Evolutionary conservation across 768 basidiomycete genomes (phyloP).

Genomic region (Guyanaporus albipodus): DNA sequence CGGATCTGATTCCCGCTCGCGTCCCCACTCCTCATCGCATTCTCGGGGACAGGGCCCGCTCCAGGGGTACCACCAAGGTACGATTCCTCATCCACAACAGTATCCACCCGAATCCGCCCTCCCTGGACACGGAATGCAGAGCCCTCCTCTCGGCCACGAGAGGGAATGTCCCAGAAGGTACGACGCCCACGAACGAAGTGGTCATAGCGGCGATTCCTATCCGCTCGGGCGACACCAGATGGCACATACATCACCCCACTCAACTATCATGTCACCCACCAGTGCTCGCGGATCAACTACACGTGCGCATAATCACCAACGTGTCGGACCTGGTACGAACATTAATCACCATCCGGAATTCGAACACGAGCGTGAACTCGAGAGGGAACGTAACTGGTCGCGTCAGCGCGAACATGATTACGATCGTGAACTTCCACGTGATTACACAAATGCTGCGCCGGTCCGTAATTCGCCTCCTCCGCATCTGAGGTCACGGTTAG

Average conservation of each 20-base stretch:
- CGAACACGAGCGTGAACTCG: conserved; percentile 42
- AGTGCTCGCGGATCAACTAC: conserved; percentile 32
- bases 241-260: conserved; percentile 32
- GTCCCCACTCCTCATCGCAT: conserved; percentile 50
- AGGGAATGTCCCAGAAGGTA: conserved; percentile 45
- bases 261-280: conserved; percentile 35
- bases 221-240: conserved; percentile 30
- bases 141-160: conserved; percentile 45
- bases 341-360: conserved; percentile 41
- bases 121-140: conserved; percentile 44
- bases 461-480: conserved; percentile 42
- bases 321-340: conserved; percentile 58
- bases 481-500: conserved; percentile 37
- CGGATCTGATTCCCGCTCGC: conserved; percentile 42
- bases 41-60: conserved; percentile 42
- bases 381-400: conserved; percentile 40
- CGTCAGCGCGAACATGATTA: conserved; percentile 43
- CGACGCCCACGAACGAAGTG: conserved; percentile 41
- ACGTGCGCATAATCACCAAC: conserved; percentile 62
- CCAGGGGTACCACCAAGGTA: conserved; percentile 34
- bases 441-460: conserved; percentile 23
- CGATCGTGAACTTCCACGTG: conserved; percentile 34
- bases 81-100: conserved; percentile 40
- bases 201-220: conserved; percentile 34
- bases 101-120: conserved; percentile 45